Evolutionary conservation across 768 basidiomycete species (phyloP), one percentile per base, ranked within the genome.

Genomic region (Fibroporia radiculosa): DNA sequence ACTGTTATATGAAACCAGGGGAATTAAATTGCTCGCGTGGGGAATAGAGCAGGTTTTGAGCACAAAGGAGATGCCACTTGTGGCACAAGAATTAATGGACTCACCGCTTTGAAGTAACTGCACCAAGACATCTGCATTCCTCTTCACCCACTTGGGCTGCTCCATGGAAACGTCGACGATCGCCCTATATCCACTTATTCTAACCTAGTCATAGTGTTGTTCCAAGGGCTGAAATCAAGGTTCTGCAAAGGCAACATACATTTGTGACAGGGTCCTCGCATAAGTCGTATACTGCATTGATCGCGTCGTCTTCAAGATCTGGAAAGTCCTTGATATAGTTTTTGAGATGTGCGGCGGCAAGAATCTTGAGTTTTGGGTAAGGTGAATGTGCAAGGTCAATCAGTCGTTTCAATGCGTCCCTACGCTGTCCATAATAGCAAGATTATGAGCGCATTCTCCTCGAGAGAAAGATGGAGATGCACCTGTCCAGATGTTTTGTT

Each of bases 271-370:
- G 74, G 64, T 86, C 84, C 59, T 86, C 84, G 57, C 84, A 86
- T 0, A 86, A 64, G 62, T 86, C 84, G 54, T 85, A 86, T 11
- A 86, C 72, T n/a, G 80, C 79, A 53, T 86, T 80, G 55, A 86
- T 83, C 5, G 80, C 80, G 18, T 74, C 74, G 52, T 86, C 84
- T 57, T 84, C 80, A n/a, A 81, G 64, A 35, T 83, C 84, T 0
- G 78, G 75, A 52, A 83, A 82, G 60, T 82, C 77, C 50, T 65
- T 73, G 65, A 85, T 77, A 58, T 80, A 80, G 39, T 62, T 51
- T 26, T 67, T 73, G 45, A 86, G 73, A 41, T 78, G 71, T 25
- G 62, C 62, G 0, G 82, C 82, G 0, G 78, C 80, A 25, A 80
- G 64, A 20, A 70, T 71, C 53, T 81, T 83, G 47, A 78, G 60